Evolutionary conservation across 1,284 basidiomycete species (phyloP).

Genomic region (Sanghuangporus weigelae): DNA sequence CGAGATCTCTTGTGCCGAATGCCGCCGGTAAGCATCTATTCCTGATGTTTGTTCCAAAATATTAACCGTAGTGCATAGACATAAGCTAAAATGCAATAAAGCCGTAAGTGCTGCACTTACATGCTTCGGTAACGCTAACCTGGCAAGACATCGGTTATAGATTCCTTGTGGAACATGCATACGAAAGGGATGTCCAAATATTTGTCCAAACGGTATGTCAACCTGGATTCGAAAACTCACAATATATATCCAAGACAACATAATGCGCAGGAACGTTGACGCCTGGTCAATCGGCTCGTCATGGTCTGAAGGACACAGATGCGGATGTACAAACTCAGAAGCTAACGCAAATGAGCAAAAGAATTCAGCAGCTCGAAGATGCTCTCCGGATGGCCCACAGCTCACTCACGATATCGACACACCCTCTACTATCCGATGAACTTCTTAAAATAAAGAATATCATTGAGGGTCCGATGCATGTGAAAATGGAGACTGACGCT

Average conservation of each 20-base stretch:
- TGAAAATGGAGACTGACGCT: background rate
- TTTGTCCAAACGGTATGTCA: slow-evolving; percentile 16
- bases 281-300: background rate
- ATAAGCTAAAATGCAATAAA: slow-evolving; percentile 15
- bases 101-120: background rate
- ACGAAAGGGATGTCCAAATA: slow-evolving; percentile 12
- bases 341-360: slow-evolving; percentile 19
- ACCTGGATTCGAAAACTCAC: background rate
- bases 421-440: slow-evolving; percentile 25
- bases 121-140: background rate
- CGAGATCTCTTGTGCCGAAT: slow-evolving; percentile 17
- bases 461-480: background rate
- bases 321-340: slow-evolving; percentile 21
- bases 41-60: too few relatives aligned
- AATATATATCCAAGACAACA: background rate
- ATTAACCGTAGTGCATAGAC: background rate
- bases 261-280: background rate
- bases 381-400: slow-evolving; percentile 19
- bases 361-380: slow-evolving; percentile 22
- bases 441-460: slow-evolving; percentile 22
- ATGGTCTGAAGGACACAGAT: slow-evolving; percentile 17
- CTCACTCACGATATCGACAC: slow-evolving; percentile 16
- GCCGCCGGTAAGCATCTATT: slow-evolving; percentile 7
- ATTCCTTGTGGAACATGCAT: slow-evolving; percentile 17
- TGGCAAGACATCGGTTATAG: background rate